Conservation (phyloP, 352 stramenopile genomes). For the Phytopythium cucurbitacearum region DNA sequence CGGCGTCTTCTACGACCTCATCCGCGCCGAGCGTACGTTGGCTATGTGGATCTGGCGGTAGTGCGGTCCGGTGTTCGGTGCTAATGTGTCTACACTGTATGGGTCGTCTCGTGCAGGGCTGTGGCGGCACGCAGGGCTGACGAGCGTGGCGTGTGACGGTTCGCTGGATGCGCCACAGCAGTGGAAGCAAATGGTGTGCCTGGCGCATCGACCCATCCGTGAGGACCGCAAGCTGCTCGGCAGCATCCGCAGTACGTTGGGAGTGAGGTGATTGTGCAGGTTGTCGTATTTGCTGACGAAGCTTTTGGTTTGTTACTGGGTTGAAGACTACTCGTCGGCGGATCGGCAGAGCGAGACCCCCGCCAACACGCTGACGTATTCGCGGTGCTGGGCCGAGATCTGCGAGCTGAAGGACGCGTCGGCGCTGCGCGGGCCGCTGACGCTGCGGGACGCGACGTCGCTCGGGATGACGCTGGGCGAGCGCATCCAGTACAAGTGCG, state of each 20-base stretch:
- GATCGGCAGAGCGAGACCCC: slow-evolving; percentile 44
- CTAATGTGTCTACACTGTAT: slow-evolving; percentile 7
- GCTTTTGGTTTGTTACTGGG: neutral
- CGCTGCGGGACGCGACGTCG: slow-evolving; percentile 17
- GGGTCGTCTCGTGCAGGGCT: slow-evolving; percentile 25
- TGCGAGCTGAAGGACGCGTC: slow-evolving; percentile 28
- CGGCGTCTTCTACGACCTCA: slow-evolving; percentile 21
- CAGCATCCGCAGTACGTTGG: slow-evolving; percentile 18
- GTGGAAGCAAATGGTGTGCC: slow-evolving; percentile 53
- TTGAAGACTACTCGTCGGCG: slow-evolving; percentile 36
- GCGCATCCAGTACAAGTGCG: slow-evolving; percentile 59
- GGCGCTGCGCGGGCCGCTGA: slow-evolving; percentile 9
- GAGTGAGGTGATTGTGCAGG: neutral
- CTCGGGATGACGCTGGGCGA: slow-evolving; percentile 52
- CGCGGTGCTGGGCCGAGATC: slow-evolving; percentile 55
- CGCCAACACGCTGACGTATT: slow-evolving; percentile 53
- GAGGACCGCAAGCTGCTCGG: slow-evolving; percentile 39
- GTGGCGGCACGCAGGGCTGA: slow-evolving; percentile 25
- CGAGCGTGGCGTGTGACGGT: slow-evolving; percentile 22
- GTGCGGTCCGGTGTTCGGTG: slow-evolving; percentile 6
- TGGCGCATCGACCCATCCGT: slow-evolving; percentile 22
- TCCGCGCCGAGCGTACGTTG: slow-evolving; percentile 32
- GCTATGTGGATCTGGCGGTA: neutral
- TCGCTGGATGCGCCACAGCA: slow-evolving; percentile 6
- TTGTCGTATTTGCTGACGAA: neutral